Conservation (phyloP, 768 basidiomycete species). For the Mycena olivaceomarginata region DNA sequence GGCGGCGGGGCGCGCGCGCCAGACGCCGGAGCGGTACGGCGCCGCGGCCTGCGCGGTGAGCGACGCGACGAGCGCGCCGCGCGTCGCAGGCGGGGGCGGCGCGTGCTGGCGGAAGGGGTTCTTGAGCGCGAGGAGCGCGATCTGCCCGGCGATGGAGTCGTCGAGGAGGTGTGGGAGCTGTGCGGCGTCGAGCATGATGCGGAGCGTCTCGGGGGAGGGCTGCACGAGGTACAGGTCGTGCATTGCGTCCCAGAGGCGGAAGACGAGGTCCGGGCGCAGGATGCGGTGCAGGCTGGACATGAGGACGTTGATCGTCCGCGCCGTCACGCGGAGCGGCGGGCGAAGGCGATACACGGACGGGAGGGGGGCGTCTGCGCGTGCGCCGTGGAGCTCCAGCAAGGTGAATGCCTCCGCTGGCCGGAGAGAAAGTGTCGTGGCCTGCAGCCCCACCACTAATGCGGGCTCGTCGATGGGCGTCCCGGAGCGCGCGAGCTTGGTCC, state of each 20-base stretch:
- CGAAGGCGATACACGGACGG: conserved; percentile 22
- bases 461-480: conserved; percentile 64
- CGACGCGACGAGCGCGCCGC: conserved; percentile 51
- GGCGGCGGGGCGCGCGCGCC: conserved; percentile 44
- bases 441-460: conserved; percentile 70
- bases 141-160: conserved; percentile 68
- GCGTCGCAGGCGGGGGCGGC: conserved; percentile 28
- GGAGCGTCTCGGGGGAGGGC: conserved; percentile 75
- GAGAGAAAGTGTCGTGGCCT: conserved; percentile 65
- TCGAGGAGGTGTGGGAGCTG: conserved; percentile 71
- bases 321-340: conserved; percentile 45
- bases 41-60: conserved; percentile 46
- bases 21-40: conserved; percentile 46
- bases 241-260: conserved; percentile 83
- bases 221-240: conserved; percentile 72
- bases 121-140: conserved; percentile 65
- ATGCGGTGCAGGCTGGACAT: conserved; percentile 69
- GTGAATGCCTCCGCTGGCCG: conserved; percentile 69
- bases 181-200: conserved; percentile 77
- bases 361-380: conserved; percentile 38
- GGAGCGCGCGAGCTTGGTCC: conserved; percentile 62
- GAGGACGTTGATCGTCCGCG: conserved; percentile 63
- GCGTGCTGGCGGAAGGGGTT: conserved; percentile 55
- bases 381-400: conserved; percentile 66
- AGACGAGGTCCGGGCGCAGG: conserved; percentile 77